Conservation (phyloP, 2,329 filamentous ascomycete species). For the Magnaporthiopsis rhizophila region DNA sequence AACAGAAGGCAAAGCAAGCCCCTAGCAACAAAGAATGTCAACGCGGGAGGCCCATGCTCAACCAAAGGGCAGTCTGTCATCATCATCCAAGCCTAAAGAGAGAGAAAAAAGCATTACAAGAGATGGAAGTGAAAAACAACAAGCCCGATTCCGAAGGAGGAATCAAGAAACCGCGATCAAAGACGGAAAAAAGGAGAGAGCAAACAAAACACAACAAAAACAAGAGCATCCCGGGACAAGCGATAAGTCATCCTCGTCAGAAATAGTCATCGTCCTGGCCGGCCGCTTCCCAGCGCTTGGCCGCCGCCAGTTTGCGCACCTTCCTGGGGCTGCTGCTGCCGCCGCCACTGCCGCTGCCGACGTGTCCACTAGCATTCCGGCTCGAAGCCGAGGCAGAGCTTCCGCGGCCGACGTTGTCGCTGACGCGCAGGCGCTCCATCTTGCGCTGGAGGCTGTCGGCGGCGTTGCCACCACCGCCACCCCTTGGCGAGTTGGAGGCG, state of each 20-base stretch:
- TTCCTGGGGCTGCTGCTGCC: conserved; percentile 42
- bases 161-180: neutral
- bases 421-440: conserved; percentile 44
- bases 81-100: neutral
- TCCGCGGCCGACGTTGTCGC: conserved; percentile 21
- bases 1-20: neutral
- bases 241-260: conserved; percentile 14
- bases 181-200: neutral
- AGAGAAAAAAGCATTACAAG: neutral
- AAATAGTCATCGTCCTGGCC: conserved; percentile 32
- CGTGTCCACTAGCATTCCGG: conserved; percentile 19
- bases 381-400: conserved; percentile 11
- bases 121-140: neutral
- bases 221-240: neutral
- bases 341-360: conserved; percentile 20
- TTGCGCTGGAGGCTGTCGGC: conserved; percentile 32
- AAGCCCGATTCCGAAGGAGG: neutral
- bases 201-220: neutral
- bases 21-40: neutral
- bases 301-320: conserved; percentile 35
- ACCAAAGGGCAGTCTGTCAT: neutral
- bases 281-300: conserved; percentile 38
- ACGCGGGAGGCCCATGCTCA: too few species aligned
- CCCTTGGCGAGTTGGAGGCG: conserved; percentile 6
- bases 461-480: conserved; percentile 5